phyloP scores from a whole-genome alignment of 352 stramenopile genomes.

The Globisporangium iwayamae region DNA sequence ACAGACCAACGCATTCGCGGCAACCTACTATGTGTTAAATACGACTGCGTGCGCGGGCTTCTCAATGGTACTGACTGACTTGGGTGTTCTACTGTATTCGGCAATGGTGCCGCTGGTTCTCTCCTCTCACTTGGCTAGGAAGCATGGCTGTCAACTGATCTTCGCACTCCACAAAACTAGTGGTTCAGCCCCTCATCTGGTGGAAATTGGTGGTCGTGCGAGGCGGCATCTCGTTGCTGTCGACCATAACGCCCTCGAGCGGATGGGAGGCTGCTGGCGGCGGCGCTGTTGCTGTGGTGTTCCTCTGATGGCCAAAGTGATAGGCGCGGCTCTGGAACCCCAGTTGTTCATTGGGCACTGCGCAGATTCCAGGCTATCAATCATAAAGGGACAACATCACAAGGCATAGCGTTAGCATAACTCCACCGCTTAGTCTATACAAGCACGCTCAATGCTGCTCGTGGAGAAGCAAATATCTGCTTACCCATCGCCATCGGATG shows the following conservation, averaged over 20 bases:
- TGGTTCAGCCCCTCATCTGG: constrained; percentile 10
- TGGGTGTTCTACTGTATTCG: not conserved
- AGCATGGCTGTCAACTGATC: not conserved
- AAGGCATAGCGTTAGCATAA: not conserved
- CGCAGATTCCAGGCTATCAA: constrained; percentile 63
- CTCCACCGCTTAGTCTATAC: not conserved
- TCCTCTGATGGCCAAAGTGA: not conserved
- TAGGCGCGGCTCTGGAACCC: constrained; percentile 24
- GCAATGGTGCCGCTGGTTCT: not conserved
- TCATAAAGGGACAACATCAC: not conserved
- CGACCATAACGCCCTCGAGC: constrained; percentile 11
- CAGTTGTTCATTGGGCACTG: constrained; percentile 69
- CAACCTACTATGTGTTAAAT: not conserved
- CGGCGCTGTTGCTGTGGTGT: not conserved
- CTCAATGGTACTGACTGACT: not conserved
- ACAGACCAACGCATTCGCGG: not conserved
- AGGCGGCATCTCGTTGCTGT: not conserved
- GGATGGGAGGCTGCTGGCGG: constrained; percentile 13
- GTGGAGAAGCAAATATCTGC: not conserved
- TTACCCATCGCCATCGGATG: constrained; percentile 71
- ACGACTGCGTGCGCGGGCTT: not conserved
- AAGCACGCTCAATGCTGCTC: not conserved
- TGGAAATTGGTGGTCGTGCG: constrained; percentile 9
- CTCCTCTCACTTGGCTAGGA: not conserved
- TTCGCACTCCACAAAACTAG: not conserved